phyloP scores from a whole-genome alignment of 352 stramenopile genomes.

The Achlya hypogyna region DNA sequence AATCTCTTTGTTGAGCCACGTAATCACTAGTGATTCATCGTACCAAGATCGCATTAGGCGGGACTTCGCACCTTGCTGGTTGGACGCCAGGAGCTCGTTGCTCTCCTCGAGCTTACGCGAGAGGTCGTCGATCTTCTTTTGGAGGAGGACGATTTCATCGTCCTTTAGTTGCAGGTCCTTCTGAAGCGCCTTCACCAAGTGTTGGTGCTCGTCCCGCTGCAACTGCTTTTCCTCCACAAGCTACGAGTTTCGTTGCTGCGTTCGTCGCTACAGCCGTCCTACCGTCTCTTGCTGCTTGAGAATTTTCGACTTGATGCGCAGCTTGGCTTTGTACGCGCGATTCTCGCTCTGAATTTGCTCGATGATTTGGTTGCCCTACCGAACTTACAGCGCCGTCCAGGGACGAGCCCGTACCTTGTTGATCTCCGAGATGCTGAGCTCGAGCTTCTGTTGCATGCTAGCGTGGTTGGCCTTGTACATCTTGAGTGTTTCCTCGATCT shows the following conservation, averaged over 20 bases:
- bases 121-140: conserved; percentile 61
- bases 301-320: conserved; percentile 84
- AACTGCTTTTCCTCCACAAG: conserved; percentile 72
- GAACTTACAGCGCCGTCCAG: background rate
- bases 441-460: conserved; percentile 78
- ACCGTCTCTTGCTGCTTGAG: conserved; percentile 84
- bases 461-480: conserved; percentile 82
- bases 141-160: conserved; percentile 34
- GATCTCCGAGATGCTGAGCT: conserved; percentile 85
- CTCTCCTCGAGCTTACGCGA: conserved; percentile 82
- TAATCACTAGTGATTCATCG: conserved; percentile 48
- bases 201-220: conserved; percentile 49
- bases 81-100: conserved; percentile 80
- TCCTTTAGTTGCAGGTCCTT: conserved; percentile 65
- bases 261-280: background rate
- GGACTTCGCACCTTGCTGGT: conserved; percentile 66
- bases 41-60: background rate
- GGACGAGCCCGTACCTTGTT: conserved; percentile 55
- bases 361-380: conserved; percentile 83
- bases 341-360: conserved; percentile 82
- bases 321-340: conserved; percentile 60
- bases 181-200: conserved; percentile 52
- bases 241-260: conserved; percentile 21
- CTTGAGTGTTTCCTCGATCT: conserved; percentile 78
- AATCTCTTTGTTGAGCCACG: conserved; percentile 88